Evolutionary conservation across 2,329 filamentous ascomycete species (phyloP), one percentile per base, ranked within the genome.

Genomic region (Lachnellula arida): DNA sequence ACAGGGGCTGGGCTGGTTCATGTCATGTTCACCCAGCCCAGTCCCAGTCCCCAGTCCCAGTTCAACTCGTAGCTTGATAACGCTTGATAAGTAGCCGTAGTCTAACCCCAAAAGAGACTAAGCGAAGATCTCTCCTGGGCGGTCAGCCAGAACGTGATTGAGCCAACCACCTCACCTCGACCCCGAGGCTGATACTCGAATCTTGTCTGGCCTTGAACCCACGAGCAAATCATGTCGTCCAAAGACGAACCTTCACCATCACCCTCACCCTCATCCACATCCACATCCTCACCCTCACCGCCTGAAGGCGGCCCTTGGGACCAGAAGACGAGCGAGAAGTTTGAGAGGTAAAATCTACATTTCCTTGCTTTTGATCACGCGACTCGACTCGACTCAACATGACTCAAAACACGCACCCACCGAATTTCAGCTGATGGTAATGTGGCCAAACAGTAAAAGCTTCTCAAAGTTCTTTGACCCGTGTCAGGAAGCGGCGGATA

Each of bases 401-500:
- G 4, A 23, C 22, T 32, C 28, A 32, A 32, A 11, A 32, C 9
- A 12, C 25, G 6, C 5, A 28, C 9, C 9, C 28, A 32, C 28
- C 28, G 25, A 47, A 6, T 34, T 32, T 32, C 28, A 58, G 40
- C 23, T 46, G 19, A 44, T 19, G 17, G 5, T 19, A 12, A 19
- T 22, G 19, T 44, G 11, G 23, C 14, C 57, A 7, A 42, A 58
- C 67, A 96, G 93, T 64, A 97, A 97, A 78, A 81, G 80, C 54
- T 84, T 87, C 68, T 96, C 91, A 78, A 86, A 97, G 71, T 97
- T 88, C 75, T 91, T 89, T 71, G 94, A 99, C 67, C 94, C 94
- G 2, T 99, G 94, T 73, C 93, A 97, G 72, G 93, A 96, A 67
- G 91, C 91, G 5, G 93, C 94, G 7, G 78, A 87, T 63, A 82